Evolutionary conservation across 192 early-diverging fungal genomes (phyloP).

Genomic region (Backusella psychrophila): DNA sequence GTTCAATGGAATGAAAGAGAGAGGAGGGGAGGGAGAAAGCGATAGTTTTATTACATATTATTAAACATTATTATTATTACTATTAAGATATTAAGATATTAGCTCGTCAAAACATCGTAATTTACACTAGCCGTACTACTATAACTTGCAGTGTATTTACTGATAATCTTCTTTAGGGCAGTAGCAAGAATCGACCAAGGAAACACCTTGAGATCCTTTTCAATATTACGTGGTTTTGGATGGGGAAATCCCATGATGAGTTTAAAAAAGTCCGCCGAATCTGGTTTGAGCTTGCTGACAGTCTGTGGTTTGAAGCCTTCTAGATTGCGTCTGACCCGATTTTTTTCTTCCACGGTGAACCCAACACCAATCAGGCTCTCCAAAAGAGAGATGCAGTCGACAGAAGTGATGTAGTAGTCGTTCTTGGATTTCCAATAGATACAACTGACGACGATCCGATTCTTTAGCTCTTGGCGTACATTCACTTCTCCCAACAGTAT

Average conservation of each 20-base stretch:
- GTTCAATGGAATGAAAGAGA: neutral
- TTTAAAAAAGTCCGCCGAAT: slow-evolving; percentile 72
- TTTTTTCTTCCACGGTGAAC: slow-evolving; percentile 79
- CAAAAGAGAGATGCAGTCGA: slow-evolving; percentile 71
- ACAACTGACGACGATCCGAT: slow-evolving; percentile 61
- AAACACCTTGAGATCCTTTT: slow-evolving; percentile 87
- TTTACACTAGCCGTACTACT: slow-evolving; percentile 33
- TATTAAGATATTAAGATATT: slow-evolving; percentile 2
- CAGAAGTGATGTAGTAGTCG: slow-evolving; percentile 73
- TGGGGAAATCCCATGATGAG: slow-evolving; percentile 77
- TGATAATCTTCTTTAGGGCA: slow-evolving; percentile 73
- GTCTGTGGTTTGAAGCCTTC: slow-evolving; percentile 76
- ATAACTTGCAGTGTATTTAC: slow-evolving; percentile 60
- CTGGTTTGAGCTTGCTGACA: slow-evolving; percentile 68
- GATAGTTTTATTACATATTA: neutral
- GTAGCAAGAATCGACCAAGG: slow-evolving; percentile 65
- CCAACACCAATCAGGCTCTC: slow-evolving; percentile 68
- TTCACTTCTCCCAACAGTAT: neutral
- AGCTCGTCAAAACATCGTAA: neutral
- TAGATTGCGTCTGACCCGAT: slow-evolving; percentile 80
- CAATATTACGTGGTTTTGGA: slow-evolving; percentile 81
- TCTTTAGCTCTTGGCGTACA: neutral
- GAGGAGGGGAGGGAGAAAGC: neutral
- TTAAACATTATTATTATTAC: neutral
- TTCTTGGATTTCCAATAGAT: slow-evolving; percentile 73